Conservation (phyloP, 176 grass and related monocot species). For the Oryza brachyantha region DNA sequence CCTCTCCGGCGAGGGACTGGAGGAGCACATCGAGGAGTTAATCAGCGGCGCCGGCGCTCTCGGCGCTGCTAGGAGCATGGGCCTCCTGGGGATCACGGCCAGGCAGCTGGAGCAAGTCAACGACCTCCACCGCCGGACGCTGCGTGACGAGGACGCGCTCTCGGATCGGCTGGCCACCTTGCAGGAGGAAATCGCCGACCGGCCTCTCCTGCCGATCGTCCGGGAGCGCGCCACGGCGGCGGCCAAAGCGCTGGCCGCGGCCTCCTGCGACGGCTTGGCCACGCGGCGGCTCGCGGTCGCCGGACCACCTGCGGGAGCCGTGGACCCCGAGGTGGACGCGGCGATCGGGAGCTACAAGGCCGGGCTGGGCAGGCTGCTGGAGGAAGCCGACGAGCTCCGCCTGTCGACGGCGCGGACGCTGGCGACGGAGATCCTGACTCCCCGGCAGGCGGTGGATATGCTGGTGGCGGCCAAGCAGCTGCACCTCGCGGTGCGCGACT, state of each 20-base stretch:
- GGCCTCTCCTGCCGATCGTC: conserved; percentile 62
- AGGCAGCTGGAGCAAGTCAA: conserved; percentile 51
- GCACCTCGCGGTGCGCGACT: conserved; percentile 52
- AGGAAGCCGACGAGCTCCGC: conserved; percentile 58
- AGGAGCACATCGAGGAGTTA: conserved; percentile 48
- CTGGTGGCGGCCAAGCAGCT: conserved; percentile 63
- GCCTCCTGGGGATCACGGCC: conserved; percentile 44
- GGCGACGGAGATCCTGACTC: conserved; percentile 47
- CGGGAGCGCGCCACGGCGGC: neutral
- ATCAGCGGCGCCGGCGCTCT: neutral
- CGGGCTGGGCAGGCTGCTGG: conserved; percentile 39
- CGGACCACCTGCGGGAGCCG: neutral
- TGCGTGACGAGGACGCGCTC: conserved; percentile 50
- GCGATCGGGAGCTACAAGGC: conserved; percentile 47
- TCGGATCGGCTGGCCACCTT: conserved; percentile 45
- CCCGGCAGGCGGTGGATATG: conserved; percentile 63
- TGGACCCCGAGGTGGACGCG: conserved; percentile 36
- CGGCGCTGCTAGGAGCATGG: neutral
- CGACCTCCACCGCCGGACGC: conserved; percentile 54
- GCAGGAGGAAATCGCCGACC: conserved; percentile 69
- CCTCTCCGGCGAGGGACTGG: conserved; percentile 53
- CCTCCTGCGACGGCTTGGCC: neutral
- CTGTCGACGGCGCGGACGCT: conserved; percentile 40
- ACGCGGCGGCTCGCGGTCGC: neutral
- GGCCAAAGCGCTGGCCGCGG: neutral